Conservation (phyloP, 139 green algal genomes). For the Chlorella sorokiniana region DNA sequence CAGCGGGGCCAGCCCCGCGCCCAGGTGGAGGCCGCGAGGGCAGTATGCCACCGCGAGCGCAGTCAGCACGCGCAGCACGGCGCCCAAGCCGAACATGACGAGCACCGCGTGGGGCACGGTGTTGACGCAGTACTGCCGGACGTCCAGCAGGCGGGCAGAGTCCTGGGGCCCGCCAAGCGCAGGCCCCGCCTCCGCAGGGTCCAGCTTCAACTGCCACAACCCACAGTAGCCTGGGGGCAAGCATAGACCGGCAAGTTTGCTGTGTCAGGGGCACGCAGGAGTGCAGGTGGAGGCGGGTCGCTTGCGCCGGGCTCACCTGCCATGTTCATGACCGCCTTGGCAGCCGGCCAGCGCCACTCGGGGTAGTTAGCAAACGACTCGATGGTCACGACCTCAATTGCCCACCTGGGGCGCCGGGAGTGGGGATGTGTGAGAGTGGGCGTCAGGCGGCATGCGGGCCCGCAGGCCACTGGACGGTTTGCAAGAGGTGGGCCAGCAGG, state of each 20-base stretch:
- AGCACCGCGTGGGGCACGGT: constrained; percentile 18
- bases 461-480: neutral
- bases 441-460: neutral
- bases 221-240: constrained; percentile 21
- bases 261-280: neutral
- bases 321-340: constrained; percentile 27
- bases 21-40: constrained; percentile 27
- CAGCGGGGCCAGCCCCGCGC: neutral
- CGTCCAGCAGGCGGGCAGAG: constrained; percentile 21
- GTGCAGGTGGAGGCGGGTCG: neutral
- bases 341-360: constrained; percentile 28
- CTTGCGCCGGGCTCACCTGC: neutral
- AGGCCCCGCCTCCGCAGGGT: neutral
- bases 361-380: constrained; percentile 27
- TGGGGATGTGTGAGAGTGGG: neutral
- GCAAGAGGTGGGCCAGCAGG: no score
- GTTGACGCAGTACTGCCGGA: constrained; percentile 36
- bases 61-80: constrained; percentile 29
- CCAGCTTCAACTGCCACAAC: neutral
- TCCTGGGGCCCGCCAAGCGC: neutral
- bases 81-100: constrained; percentile 19
- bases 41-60: constrained; percentile 27
- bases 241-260: neutral
- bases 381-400: constrained; percentile 28
- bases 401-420: constrained; percentile 21